Evolutionary conservation across 495 filamentous ascomycete species (phyloP).

Genomic region (Aspergillus sclerotiicarbonarius): DNA sequence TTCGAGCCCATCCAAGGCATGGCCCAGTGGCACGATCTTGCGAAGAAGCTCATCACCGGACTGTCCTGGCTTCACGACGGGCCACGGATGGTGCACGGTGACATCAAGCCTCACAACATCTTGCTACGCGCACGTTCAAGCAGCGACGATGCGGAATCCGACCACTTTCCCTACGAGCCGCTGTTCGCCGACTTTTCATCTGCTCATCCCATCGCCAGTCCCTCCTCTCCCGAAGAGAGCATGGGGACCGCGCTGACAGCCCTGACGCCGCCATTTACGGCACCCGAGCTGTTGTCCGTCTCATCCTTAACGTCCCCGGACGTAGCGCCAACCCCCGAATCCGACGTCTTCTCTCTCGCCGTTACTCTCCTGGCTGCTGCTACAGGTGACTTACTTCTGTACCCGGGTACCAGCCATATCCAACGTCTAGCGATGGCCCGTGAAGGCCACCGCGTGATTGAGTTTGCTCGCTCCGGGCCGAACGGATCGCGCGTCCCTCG

Average conservation of each 20-base stretch:
- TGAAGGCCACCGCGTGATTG: conserved; percentile 47
- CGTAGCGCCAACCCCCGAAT: conserved; percentile 32
- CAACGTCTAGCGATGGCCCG: conserved; percentile 47
- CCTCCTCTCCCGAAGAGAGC: conserved; percentile 15
- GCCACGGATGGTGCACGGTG: conserved; percentile 50
- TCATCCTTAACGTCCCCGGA: conserved; percentile 29
- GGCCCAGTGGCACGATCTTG: conserved; percentile 42
- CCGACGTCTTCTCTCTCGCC: conserved; percentile 56
- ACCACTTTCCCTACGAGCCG: conserved; percentile 37
- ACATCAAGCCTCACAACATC: conserved; percentile 58
- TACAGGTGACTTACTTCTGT: conserved; percentile 52
- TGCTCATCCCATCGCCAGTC: conserved; percentile 33
- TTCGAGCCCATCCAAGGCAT: conserved; percentile 49
- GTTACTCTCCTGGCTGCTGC: conserved; percentile 55
- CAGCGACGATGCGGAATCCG: conserved; percentile 11
- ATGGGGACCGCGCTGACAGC: conserved; percentile 40
- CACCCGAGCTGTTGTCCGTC: conserved; percentile 52
- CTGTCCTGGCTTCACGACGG: conserved; percentile 51
- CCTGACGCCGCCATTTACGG: conserved; percentile 57
- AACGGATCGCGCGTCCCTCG: conserved; percentile 42
- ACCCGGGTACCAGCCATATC: conserved; percentile 44
- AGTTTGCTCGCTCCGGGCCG: conserved; percentile 41
- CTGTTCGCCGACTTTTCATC: conserved; percentile 62
- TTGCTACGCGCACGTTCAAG: conserved; percentile 34
- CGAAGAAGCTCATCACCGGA: conserved; percentile 47